Conservation (phyloP, 2,329 filamentous ascomycete genomes). For the Talaromyces sp. region DNA sequence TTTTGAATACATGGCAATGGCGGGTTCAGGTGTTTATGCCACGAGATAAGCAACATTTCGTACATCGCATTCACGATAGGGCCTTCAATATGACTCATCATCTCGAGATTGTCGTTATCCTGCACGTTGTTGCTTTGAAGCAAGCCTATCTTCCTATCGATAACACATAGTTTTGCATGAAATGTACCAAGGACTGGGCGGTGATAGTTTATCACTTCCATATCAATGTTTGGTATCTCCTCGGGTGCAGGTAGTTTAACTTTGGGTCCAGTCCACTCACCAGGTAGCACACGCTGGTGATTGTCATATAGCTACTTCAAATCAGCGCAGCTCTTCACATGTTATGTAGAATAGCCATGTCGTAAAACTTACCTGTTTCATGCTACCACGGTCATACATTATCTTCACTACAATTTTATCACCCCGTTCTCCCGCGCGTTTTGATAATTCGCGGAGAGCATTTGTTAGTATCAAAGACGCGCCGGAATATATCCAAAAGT, state of each 20-base stretch:
- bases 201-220: conserved; percentile 71
- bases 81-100: conserved; percentile 72
- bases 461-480: conserved; percentile 64
- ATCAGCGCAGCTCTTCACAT: neutral
- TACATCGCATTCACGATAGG: conserved; percentile 71
- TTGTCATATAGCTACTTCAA: conserved; percentile 49
- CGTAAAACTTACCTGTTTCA: conserved; percentile 48
- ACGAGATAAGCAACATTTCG: conserved; percentile 67
- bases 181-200: conserved; percentile 66
- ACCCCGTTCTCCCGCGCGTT: conserved; percentile 54
- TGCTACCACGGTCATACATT: conserved; percentile 66
- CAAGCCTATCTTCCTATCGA: conserved; percentile 65
- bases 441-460: conserved; percentile 64
- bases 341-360: neutral
- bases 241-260: conserved; percentile 57
- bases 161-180: conserved; percentile 71
- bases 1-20: conserved; percentile 52
- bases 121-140: conserved; percentile 74
- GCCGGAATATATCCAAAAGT: conserved; percentile 67
- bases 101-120: conserved; percentile 73
- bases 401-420: conserved; percentile 63
- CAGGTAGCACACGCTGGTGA: conserved; percentile 55
- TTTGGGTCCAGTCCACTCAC: conserved; percentile 53
- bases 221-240: conserved; percentile 65
- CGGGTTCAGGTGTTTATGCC: conserved; percentile 59